Conservation (phyloP, 2,329 filamentous ascomycete genomes). For the Helotiales sp. region DNA sequence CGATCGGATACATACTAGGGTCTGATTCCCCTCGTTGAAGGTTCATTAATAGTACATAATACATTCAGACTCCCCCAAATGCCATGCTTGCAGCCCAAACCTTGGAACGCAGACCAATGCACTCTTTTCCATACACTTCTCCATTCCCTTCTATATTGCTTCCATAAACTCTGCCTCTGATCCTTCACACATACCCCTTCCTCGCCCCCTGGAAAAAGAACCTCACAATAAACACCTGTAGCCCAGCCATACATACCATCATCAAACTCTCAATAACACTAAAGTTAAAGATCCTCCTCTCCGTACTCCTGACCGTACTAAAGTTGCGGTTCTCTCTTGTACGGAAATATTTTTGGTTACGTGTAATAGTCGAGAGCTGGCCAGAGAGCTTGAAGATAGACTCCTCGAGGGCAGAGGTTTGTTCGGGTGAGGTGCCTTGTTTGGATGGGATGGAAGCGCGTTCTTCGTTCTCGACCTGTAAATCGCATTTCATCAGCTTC, state of each 20-base stretch:
- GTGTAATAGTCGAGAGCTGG: conserved; percentile 88
- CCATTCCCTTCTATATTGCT: neutral
- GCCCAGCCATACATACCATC: conserved; percentile 90
- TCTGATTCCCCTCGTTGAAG: neutral
- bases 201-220: conserved; percentile 95
- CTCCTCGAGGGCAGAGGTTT: conserved; percentile 86
- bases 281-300: conserved; percentile 95
- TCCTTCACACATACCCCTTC: conserved; percentile 65
- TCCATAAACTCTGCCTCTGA: conserved; percentile 1
- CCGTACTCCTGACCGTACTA: conserved; percentile 94
- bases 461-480: conserved; percentile 85
- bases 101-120: neutral
- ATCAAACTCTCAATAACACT: conserved; percentile 88
- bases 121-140: conserved; percentile 13
- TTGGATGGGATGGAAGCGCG: conserved; percentile 83
- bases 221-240: conserved; percentile 95
- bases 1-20: neutral
- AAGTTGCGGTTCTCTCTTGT: conserved; percentile 99
- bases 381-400: conserved; percentile 93
- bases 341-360: conserved; percentile 99
- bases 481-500: conserved; percentile 3
- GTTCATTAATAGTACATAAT: conserved; percentile 9
- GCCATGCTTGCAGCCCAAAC: neutral
- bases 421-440: conserved; percentile 84
- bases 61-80: neutral